These are phyloP conservation scores for Backusella psychrophila DNA, from an alignment of 192 early-diverging fungal species.

Conservation along the genomic window DNA sequence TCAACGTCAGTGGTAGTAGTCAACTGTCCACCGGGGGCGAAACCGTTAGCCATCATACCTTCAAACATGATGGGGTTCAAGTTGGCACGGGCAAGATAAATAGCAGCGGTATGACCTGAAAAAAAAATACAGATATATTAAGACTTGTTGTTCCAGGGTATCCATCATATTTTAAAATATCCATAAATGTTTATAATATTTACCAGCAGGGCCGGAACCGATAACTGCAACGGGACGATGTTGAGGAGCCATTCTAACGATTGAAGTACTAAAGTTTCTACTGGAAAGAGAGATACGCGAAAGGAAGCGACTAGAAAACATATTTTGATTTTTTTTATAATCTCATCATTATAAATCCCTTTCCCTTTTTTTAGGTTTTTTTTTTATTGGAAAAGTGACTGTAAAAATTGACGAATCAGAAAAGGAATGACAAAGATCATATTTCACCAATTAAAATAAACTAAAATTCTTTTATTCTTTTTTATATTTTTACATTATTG, in stretches of 20 bases:
- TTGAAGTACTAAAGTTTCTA: conserved; percentile 14
- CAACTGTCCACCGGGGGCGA: conserved; percentile 65
- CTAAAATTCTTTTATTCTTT: background rate
- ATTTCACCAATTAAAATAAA: background rate
- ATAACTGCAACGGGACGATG: conserved; percentile 71
- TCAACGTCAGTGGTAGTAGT: conserved; percentile 97
- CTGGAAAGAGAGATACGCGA: background rate
- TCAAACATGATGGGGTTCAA: conserved; percentile 93
- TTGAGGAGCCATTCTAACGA: conserved; percentile 25
- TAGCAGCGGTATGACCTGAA: conserved; percentile 88
- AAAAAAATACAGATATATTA: background rate
- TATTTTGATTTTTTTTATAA: background rate
- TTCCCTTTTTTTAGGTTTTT: background rate
- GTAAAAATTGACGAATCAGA: background rate
- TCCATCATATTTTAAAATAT: background rate
- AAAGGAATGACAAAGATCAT: background rate
- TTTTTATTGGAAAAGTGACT: background rate
- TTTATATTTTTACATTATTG: conserved; percentile 28
- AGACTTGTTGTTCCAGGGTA: background rate
- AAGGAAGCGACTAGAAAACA: conserved; percentile 14
- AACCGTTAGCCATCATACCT: conserved; percentile 92
- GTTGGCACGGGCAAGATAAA: conserved; percentile 94
- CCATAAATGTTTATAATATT: background rate
- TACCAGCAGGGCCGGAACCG: conserved; percentile 91
- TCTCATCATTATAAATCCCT: background rate